Base-by-base conservation (phyloP, 108 stramenopile species). In the Licmophora abbreviata region DNA sequence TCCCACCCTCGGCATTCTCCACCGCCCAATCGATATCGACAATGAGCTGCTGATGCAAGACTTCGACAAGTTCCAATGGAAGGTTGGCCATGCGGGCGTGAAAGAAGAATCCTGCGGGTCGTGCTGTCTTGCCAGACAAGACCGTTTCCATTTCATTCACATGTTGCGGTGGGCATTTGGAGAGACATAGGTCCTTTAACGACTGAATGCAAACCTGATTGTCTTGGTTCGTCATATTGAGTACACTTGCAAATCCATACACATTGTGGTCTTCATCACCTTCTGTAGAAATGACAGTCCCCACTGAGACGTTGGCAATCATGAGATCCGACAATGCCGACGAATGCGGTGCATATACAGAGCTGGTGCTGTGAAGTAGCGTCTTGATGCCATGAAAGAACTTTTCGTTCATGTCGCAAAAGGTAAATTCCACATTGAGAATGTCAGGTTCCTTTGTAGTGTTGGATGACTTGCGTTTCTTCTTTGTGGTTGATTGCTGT, bases 51-150 rank as follows among this genome's bases (percentile, higher is more conserved):
- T 85, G 68, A 46, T 89, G 83, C 48, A 89, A 63, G 27, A 83
- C 74, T 37, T 76, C 64, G 0, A 68, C 71, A 58, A 89, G 81
- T 72, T 89, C 83, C 29, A 89, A 47, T 34, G 88, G 83, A 21
- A 89, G 52, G 61, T 89, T 89, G 53, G 85, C 71, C 88, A 89
- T 85, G 25, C 88, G 76, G 34, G 77, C 64, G 18, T 85, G 88
- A n/a, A 89, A 60, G 44, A 80, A 77, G 51, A 89, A 83, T n/a
- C 83, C 83, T 24, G 76, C 81, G 11, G 88, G 88, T 46, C 83
- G 78, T 40, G 80, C 79, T 8, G 83, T 89, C 25, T 77, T 76
- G 0, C 88, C 83, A 2, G 75, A 77, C 21, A 89, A 65, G 5
- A 89, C 81, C 0, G 58, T 63, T 63, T 77, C 60, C 62, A 89